Conservation (phyloP, 805 yeast species). For the Ogataea paradorogensis region DNA sequence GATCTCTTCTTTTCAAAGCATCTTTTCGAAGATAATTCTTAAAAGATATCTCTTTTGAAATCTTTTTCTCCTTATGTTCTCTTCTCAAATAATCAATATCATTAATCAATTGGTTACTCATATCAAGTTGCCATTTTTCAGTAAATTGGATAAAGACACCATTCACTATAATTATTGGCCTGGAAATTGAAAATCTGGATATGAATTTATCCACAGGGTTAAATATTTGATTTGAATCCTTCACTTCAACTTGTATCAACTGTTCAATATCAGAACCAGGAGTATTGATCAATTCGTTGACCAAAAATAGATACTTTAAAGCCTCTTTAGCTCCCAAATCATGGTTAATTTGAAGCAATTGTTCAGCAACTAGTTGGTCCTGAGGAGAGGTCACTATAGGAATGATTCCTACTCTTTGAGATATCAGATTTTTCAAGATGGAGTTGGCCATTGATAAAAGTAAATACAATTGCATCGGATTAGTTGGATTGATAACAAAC, state of each 20-base stretch:
- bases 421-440: constrained; percentile 54
- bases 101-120: constrained; percentile 49
- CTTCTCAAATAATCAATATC: constrained; percentile 45
- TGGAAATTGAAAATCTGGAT: constrained; percentile 38
- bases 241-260: constrained; percentile 9
- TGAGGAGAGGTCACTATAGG: constrained; percentile 45
- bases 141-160: constrained; percentile 61
- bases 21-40: constrained; percentile 42
- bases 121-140: constrained; percentile 51
- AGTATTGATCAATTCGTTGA: constrained; percentile 15
- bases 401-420: constrained; percentile 81
- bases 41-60: constrained; percentile 31
- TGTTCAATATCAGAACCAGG: background rate
- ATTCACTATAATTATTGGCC: constrained; percentile 61
- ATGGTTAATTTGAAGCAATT: constrained; percentile 23
- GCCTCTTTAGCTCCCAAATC: constrained; percentile 22
- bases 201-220: constrained; percentile 27
- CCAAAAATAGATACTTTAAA: constrained; percentile 21
- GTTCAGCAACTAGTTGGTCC: constrained; percentile 26
- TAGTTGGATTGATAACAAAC: constrained; percentile 61
- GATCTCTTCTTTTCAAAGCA: constrained; percentile 45
- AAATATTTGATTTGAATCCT: constrained; percentile 6
- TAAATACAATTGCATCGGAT: constrained; percentile 48
- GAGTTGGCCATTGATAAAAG: constrained; percentile 48
- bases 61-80: constrained; percentile 26